Conservation (phyloP, 1,139 yeast genomes). For the Protomyces arabidopsidicola region DNA sequence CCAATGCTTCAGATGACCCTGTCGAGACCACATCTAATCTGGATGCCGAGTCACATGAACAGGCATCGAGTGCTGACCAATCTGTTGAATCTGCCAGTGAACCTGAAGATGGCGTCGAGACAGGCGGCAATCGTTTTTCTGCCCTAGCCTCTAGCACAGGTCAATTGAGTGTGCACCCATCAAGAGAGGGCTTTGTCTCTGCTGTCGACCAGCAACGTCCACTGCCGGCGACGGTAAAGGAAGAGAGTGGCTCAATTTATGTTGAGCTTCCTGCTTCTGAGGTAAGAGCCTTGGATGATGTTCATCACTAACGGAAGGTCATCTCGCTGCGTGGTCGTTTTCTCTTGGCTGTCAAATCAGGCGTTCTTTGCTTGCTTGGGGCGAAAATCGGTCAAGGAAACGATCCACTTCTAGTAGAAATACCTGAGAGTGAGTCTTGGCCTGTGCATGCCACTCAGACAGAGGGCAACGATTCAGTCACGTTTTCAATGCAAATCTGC, state of each 20-base stretch:
- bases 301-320: background rate
- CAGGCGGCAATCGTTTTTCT: background rate
- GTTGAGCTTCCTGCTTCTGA: background rate
- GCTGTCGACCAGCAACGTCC: background rate
- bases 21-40: background rate
- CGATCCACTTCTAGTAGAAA: background rate
- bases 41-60: background rate
- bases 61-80: background rate
- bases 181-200: background rate
- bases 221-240: background rate
- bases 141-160: background rate
- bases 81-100: background rate
- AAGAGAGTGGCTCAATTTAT: background rate
- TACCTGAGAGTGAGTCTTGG: background rate
- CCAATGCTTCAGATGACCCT: background rate
- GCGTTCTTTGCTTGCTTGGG: background rate
- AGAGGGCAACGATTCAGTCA: background rate
- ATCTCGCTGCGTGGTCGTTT: background rate
- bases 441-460: background rate
- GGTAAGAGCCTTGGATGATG: background rate
- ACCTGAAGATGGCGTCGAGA: background rate
- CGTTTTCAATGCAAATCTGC: background rate
- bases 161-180: background rate
- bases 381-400: background rate
- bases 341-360: background rate